Evolutionary conservation across 371 early-diverging fungal genomes (phyloP).

Genomic region (Lichtheimia ramosa): DNA sequence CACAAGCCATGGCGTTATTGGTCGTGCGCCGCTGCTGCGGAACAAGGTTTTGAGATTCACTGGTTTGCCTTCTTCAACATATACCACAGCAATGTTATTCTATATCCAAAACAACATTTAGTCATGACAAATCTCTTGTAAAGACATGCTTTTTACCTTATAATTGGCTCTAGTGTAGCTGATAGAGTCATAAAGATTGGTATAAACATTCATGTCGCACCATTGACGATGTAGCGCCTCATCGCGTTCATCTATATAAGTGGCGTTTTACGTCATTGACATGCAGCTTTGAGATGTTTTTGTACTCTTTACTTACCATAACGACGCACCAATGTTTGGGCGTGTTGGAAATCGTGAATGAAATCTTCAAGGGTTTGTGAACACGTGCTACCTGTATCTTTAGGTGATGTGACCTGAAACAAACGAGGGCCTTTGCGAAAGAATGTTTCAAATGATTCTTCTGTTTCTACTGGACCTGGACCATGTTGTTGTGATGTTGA

Average conservation of each 20-base stretch:
- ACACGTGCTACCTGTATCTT: neutral
- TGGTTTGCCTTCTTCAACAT: constrained; percentile 34
- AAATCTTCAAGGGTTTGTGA: constrained; percentile 16
- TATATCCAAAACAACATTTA: constrained; percentile 5
- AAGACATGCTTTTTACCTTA: constrained; percentile 25
- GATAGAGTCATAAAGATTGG: constrained; percentile 24
- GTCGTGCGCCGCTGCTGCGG: neutral
- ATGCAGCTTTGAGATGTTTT: neutral
- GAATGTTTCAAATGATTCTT: constrained; percentile 32
- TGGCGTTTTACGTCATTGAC: neutral
- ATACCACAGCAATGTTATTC: constrained; percentile 49
- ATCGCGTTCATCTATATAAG: constrained; percentile 16
- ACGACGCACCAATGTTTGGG: constrained; percentile 27
- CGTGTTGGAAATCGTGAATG: constrained; percentile 17
- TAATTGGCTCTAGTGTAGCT: constrained; percentile 27
- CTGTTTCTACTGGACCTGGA: constrained; percentile 12
- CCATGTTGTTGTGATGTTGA: constrained; percentile 8
- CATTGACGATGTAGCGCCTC: constrained; percentile 25
- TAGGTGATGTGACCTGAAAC: constrained; percentile 5
- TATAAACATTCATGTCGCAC: constrained; percentile 25
- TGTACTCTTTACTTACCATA: constrained; percentile 12
- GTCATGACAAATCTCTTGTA: neutral
- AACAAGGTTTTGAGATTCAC: constrained; percentile 11
- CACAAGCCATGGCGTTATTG: constrained; percentile 37
- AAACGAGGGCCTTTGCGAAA: constrained; percentile 36